Evolutionary conservation across 371 early-diverging fungal genomes (phyloP).

Genomic region (Circinella umbellata): DNA sequence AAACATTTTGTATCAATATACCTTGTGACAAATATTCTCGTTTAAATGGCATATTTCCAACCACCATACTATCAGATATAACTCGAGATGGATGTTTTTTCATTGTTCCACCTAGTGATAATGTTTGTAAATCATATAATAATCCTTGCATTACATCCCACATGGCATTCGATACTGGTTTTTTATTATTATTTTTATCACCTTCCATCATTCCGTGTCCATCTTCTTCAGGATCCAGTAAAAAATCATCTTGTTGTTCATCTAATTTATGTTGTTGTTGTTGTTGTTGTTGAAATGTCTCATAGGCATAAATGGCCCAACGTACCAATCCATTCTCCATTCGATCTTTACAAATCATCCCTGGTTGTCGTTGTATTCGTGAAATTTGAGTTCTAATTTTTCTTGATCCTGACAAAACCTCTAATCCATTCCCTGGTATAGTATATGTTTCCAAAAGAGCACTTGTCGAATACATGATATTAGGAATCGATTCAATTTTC

Average conservation of each 20-base stretch:
- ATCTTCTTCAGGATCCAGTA: not conserved
- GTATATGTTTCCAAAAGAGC: constrained; percentile 41
- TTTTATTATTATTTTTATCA: not conserved
- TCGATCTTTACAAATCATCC: constrained; percentile 46
- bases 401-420: constrained; percentile 18
- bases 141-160: constrained; percentile 54
- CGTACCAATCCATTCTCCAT: constrained; percentile 43
- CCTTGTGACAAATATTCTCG: constrained; percentile 37
- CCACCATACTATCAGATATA: constrained; percentile 44
- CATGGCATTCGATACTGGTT: constrained; percentile 21
- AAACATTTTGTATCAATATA: constrained; percentile 32
- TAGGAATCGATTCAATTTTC: constrained; percentile 41
- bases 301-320: constrained; percentile 48
- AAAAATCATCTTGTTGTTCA: not conserved
- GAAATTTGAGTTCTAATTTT: constrained; percentile 48
- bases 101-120: constrained; percentile 16
- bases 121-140: constrained; percentile 41
- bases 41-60: constrained; percentile 49
- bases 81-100: constrained; percentile 23
- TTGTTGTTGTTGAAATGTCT: constrained; percentile 28
- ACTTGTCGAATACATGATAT: constrained; percentile 44
- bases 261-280: constrained; percentile 11
- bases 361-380: constrained; percentile 27
- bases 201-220: not conserved
- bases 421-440: constrained; percentile 8